Conservation (phyloP, 805 yeast species). For the Scheffersomyces amazonensis region DNA sequence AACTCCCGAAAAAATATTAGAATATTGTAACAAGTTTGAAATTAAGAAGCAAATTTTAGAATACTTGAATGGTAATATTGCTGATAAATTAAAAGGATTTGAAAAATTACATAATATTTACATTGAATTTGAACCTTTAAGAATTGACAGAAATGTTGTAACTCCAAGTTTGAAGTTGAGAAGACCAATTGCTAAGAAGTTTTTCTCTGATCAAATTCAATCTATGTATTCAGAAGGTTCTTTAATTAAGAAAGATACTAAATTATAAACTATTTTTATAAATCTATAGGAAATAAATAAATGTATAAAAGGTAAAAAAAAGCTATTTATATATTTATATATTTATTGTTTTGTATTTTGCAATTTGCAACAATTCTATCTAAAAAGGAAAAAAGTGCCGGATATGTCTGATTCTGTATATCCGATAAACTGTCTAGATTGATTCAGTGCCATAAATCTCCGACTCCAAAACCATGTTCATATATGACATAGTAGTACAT, state of each 20-base stretch:
- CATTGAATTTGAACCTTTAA: slow-evolving; percentile 58
- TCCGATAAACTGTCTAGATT: too few relatives aligned
- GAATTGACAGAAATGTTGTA: slow-evolving; percentile 55
- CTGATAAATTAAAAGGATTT: slow-evolving; percentile 48
- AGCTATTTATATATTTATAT: too few relatives aligned
- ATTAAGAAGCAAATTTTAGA: slow-evolving; percentile 33
- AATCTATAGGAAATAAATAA: neutral
- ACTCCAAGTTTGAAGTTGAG: slow-evolving; percentile 65
- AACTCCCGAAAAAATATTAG: slow-evolving; percentile 22
- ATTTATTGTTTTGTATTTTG: too few relatives aligned
- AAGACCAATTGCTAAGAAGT: slow-evolving; percentile 31
- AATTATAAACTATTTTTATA: neutral
- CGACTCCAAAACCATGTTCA: too few relatives aligned
- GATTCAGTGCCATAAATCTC: too few relatives aligned
- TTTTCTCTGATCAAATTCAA: slow-evolving; percentile 20
- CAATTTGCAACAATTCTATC: too few relatives aligned
- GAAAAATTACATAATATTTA: slow-evolving; percentile 58
- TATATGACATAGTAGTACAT: too few relatives aligned
- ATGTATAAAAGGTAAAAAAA: too few relatives aligned
- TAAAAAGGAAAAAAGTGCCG: too few relatives aligned
- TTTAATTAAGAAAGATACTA: slow-evolving; percentile 11
- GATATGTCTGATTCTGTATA: too few relatives aligned
- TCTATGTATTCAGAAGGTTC: slow-evolving; percentile 32
- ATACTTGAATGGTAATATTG: slow-evolving; percentile 35
- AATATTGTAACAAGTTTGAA: slow-evolving; percentile 26